Base-by-base conservation (phyloP, 2,329 filamentous ascomycete genomes). In the Phaeosphaeria sp. region DNA sequence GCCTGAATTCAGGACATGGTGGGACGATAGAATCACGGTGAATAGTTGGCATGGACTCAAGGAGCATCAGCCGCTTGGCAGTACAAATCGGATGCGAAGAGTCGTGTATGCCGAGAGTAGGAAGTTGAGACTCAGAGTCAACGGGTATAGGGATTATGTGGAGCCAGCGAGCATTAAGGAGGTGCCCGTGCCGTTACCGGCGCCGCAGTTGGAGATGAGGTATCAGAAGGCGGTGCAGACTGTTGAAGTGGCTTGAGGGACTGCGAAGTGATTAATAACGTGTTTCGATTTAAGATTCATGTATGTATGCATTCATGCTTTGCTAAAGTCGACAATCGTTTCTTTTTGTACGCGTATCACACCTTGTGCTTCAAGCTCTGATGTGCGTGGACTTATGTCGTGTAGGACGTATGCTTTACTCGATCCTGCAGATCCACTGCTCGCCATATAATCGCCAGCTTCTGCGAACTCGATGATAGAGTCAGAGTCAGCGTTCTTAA, bases 61-160 rank as follows among this genome's bases (percentile, higher is more conserved):
- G 62, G 64, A 65, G 48, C 74, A 79, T 59, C 75, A 75, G 65
- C 77, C 76, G 4, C 68, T 79, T 1, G 77, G 78, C 1, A 75
- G 72, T 58, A 78, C 76, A 36, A 79, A 79, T 58, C 56, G 77
- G 17, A 78, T 79, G 77, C 64, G 77, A 6, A 68, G 74, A 50
- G 77, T 79, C 0, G 77, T 80, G 20, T 79, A 80, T 63, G 76
- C 77, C 0, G 77, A 79, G 69, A 73, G 67, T 46, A 72, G 77
- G 66, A 77, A 78, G 69, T 60, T 80, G 54, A 68, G 77, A 43
- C 53, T 78, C 50, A 69, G 70, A 36, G 72, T 79, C 1, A 79
- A 79, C 64, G 78, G 74, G 39, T 72, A 77, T 56, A 75, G 72
- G 62, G 72, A 76, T 49, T 78, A 79, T 59, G 60, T 79, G 21